These are phyloP conservation scores for Amylocystis lapponica DNA, from an alignment of 768 basidiomycete species.

Conservation along the genomic window DNA sequence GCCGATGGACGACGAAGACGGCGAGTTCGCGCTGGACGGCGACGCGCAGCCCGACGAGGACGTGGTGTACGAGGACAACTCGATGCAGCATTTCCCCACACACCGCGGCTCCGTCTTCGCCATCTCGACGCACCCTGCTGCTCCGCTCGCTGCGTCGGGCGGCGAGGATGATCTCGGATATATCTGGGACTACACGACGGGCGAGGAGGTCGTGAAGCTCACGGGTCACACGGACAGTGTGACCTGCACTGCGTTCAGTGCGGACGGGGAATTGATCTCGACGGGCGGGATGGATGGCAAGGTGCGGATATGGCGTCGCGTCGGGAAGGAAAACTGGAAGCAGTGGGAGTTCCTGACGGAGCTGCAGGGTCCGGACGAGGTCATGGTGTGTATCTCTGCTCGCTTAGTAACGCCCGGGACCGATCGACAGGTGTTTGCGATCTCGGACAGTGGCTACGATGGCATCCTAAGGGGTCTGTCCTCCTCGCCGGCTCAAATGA, in stretches of 20 bases:
- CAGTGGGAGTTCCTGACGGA: conserved; percentile 94
- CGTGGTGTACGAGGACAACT: conserved; percentile 47
- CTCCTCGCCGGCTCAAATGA: conserved; percentile 92
- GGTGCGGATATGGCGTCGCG: conserved; percentile 86
- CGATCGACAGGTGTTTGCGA: too few species aligned
- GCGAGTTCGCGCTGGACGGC: conserved; percentile 11
- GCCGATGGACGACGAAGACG: conserved; percentile 64
- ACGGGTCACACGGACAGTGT: conserved; percentile 95
- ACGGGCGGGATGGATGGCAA: conserved; percentile 99
- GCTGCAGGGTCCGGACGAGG: conserved; percentile 91
- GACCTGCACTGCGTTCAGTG: conserved; percentile 68
- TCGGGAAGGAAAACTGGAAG: conserved; percentile 65
- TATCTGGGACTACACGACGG: conserved; percentile 84
- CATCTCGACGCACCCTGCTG: conserved; percentile 76
- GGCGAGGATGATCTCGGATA: conserved; percentile 95
- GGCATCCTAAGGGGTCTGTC: conserved; percentile 93
- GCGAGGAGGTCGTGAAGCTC: conserved; percentile 75
- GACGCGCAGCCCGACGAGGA: conserved; percentile 23
- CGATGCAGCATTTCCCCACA: conserved; percentile 59
- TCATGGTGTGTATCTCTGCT: conserved; percentile 57
- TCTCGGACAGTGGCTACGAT: conserved; percentile 70
- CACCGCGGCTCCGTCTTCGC: conserved; percentile 82
- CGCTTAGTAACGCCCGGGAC: too few species aligned
- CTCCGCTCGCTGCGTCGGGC: conserved; percentile 82
- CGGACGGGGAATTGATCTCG: conserved; percentile 88